Evolutionary conservation across 306 rosid species (phyloP), one percentile per base, ranked within the genome.

Genomic region (Fagus crenata): DNA sequence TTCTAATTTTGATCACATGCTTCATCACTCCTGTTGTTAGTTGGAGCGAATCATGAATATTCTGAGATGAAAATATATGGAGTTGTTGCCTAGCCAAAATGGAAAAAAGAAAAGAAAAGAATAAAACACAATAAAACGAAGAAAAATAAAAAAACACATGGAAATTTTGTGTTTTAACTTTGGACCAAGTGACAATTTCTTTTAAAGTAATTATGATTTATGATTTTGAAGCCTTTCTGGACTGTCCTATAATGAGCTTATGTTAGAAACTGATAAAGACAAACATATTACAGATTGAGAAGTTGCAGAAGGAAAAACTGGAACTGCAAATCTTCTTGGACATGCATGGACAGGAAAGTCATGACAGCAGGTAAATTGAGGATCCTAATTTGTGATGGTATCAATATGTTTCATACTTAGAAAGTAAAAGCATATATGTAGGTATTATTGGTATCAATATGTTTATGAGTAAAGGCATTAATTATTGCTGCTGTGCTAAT

Each of bases 281-380:
- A 73, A 75, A 53, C 68, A 51, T 77, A 71, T 74, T 80, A 75
- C 91, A 95, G 99, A 84, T 86, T 86, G 97, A 92, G 72, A 84
- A 80, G 90, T 80, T 89, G 84, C 92, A 84, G 84, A 86, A 84
- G 86, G 92, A 84, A 67, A 89, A 86, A 71, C 84, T 87, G 81
- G 92, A 95, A 83, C 78, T 88, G 72, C 96, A 89, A 85, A 77
- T 78, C 64, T 83, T 90, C 80, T 40, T 89, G 78, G 97, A 92
- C 80, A 83, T 92, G 92, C 81, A 91, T 73, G 91, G 92, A 49
- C 85, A 81, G 79, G 96, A 91, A 81, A 91, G 84, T 82, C 83
- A 81, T 72, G 96, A 89, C 17, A 91, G 83, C 84, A 92, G 97
- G 97, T 95, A 81, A 71, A 72, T 42, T 33, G 68, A 71, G 54